Base-by-base conservation (phyloP, 1,284 basidiomycete genomes). In the Rhodotorula sp. region DNA sequence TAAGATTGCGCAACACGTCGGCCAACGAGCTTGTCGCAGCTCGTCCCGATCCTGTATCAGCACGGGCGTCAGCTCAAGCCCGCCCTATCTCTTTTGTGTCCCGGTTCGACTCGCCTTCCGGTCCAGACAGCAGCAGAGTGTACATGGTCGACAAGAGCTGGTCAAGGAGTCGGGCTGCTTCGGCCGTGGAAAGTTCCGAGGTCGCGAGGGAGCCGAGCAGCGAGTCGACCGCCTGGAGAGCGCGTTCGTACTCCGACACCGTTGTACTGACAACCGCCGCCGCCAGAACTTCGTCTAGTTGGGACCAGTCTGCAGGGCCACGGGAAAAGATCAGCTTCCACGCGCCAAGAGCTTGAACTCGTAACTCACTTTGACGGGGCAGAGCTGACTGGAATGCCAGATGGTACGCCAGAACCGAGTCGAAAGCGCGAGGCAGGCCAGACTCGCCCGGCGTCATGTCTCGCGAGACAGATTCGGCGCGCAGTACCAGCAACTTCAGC, bases 1-100 rank as follows among this genome's bases (percentile, higher is more conserved):
- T 63, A 21, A 70, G 60, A 26, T 73, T 65, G 7, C 70, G 67
- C 26, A 75, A 57, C 6, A 73, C 54, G 18, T 75, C 69, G 14
- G 74, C 71, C 2, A 75, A 31, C 3, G 67, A 52, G 6, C 52
- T 26, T 3, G 49, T 60, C 19, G 69, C 70, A 15, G 68, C 5
- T 1, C 68, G 67, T 45, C 67, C 70, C 28, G 74, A 75, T 2
- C 74, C 71, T 74, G 68, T 2, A 3, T 21, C 7, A 16, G 2
- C 12, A 18, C 15, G 34, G 21, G 14, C 28, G 19, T 15, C n/a
- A 34, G 26, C 1, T 4, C 4, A 31, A 10, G 8, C 38, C 12
- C 10, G 2, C 38, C 10, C 38, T 55, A 28, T 2, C 15, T 31
- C 15, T 15, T 26, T 28, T 26, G 54, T 2, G 26, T 16, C 10